phyloP scores from a whole-genome alignment of 1,139 yeast genomes.

The Blastobotrys illinoisensis region DNA sequence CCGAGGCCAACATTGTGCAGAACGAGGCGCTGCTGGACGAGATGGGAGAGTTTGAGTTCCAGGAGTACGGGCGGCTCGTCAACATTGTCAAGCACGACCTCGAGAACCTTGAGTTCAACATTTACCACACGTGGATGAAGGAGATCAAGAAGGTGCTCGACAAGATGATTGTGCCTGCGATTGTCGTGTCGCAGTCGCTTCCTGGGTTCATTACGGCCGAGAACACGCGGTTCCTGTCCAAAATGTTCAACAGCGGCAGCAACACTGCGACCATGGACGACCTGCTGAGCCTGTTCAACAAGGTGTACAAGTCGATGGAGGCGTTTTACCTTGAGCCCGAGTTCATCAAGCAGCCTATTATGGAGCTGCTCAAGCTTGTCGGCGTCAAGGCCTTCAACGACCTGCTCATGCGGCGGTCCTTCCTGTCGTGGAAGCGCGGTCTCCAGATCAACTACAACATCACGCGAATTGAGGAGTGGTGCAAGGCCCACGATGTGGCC shows the following conservation, averaged over 20 bases:
- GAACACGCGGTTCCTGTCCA: constrained; percentile 75
- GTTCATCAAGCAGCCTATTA: constrained; percentile 78
- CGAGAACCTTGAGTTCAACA: constrained; percentile 87
- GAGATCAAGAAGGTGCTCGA: constrained; percentile 88
- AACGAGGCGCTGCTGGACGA: constrained; percentile 75
- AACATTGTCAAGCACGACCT: constrained; percentile 92
- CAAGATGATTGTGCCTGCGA: constrained; percentile 89
- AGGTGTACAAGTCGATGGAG: constrained; percentile 91
- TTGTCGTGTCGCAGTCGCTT: constrained; percentile 85
- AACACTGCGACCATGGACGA: constrained; percentile 92
- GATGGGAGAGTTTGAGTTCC: constrained; percentile 86
- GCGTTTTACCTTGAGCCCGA: constrained; percentile 82
- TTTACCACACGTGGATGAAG: constrained; percentile 97
- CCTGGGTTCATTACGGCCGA: constrained; percentile 96
- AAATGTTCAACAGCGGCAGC: constrained; percentile 62
- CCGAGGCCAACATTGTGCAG: constrained; percentile 81
- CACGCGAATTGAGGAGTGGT: constrained; percentile 97
- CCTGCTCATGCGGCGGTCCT: constrained; percentile 88
- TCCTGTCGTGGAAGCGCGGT: constrained; percentile 96
- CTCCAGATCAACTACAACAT: constrained; percentile 94
- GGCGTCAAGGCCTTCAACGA: constrained; percentile 96
- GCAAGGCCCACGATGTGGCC: constrained; percentile 87
- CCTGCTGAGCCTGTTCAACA: constrained; percentile 80
- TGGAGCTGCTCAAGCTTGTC: constrained; percentile 78
- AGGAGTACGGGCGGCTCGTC: constrained; percentile 83